These are phyloP conservation scores for Rhodotorula babjevae DNA, from an alignment of 768 basidiomycete genomes.

Conservation along the genomic window DNA sequence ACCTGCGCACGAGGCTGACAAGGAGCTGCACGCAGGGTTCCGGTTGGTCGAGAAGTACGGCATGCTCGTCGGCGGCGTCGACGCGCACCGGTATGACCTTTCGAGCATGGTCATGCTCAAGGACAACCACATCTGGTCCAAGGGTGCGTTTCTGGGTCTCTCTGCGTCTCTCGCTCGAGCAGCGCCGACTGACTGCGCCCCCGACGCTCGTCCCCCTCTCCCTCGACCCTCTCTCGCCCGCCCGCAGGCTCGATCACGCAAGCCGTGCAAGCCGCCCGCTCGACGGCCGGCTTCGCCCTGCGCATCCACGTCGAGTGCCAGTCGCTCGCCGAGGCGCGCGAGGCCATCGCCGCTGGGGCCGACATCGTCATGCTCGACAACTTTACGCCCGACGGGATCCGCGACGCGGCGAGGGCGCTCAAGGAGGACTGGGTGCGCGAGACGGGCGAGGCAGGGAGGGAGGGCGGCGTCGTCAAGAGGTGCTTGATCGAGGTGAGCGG, in stretches of 20 bases:
- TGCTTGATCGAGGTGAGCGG: constrained; percentile 92
- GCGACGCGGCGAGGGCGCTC: constrained; percentile 62
- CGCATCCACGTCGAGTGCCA: constrained; percentile 90
- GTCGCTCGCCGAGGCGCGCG: constrained; percentile 82
- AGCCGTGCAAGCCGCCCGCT: constrained; percentile 77
- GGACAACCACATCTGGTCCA: constrained; percentile 98
- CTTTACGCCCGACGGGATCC: constrained; percentile 54
- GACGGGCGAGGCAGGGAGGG: constrained; percentile 2
- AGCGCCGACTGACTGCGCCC: too few relatives aligned
- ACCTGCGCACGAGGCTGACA: neutral
- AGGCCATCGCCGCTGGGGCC: constrained; percentile 86
- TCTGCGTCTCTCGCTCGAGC: neutral
- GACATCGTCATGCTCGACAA: constrained; percentile 46
- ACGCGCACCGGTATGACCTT: constrained; percentile 91
- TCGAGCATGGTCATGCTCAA: constrained; percentile 99
- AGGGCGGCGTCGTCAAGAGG: constrained; percentile 43
- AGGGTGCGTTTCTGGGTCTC: constrained; percentile 53
- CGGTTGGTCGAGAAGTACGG: constrained; percentile 96
- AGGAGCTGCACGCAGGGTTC: constrained; percentile 58
- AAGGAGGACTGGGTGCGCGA: constrained; percentile 69
- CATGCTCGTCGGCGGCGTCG: constrained; percentile 95
- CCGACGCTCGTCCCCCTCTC: neutral
- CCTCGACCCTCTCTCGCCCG: too few relatives aligned
- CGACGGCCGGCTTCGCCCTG: constrained; percentile 84
- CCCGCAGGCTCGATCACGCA: constrained; percentile 76